Base-by-base conservation (phyloP, 441 rosid genomes). In the Breynia disticha region DNA sequence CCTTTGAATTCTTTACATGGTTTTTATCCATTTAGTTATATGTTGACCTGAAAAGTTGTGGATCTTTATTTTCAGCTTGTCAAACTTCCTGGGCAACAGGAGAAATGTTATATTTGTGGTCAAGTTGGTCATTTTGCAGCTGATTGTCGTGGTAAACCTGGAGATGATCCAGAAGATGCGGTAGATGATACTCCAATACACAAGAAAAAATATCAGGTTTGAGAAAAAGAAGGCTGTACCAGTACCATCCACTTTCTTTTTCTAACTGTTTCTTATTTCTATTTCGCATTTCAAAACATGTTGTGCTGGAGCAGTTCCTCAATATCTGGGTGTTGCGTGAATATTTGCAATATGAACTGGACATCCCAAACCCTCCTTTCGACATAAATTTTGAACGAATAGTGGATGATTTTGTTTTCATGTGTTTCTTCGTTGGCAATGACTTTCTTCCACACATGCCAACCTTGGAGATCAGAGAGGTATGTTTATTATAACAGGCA, bases 401-500 rank as follows among this genome's bases (percentile, higher is more conserved):
- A 77, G 82, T 93, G 63, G 97, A 93, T 49, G 97, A 93, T 73
- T 93, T 93, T 80, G 97, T 93, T 21, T 93, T 89, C 71, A 58
- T 93, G 19, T 93, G 99, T 72, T 93, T 93, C 67, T 93, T 93
- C 71, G 96, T 93, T 55, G 99, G 99, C 72, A 93, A 93, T 63
- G 99, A 89, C 83, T 93, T 93, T 72, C 82, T 93, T 64, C 99
- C 97, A 13, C 99, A 89, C 66, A 84, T 93, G 97, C 99, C 99
- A 46, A 93, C 99, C 10, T 60, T 89, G 74, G 99, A 93, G 75
- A 93, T 89, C 60, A 77, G 96, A 73, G 99, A 93, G 97, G 99
- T 87, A 71, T 43, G 77, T 47, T 38, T 42, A 38, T 24, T 24
- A 24, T 24, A 7, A 24, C 32, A 24, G 32, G 32, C 7, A 7